A percentile compares a stretch with the other conserved stretches of the same genome.
phyloP scores from a whole-genome alignment of 345 rosid genomes.

The Capsella bursapastoris region DNA sequence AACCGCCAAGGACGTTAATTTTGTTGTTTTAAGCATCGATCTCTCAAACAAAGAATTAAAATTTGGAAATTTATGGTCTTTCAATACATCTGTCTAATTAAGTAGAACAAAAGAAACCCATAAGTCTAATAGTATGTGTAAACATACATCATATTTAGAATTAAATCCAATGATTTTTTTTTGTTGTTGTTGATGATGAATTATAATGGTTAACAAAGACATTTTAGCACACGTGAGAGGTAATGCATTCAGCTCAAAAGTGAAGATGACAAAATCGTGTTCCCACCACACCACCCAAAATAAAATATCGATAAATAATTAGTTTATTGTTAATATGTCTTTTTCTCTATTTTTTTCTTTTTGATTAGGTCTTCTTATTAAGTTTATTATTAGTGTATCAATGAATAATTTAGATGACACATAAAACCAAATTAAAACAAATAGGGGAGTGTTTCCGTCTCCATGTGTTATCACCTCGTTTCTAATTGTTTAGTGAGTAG shows the following conservation, averaged over 20 bases:
- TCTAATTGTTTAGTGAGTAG: slow-evolving; percentile 24
- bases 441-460: neutral
- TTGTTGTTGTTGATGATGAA: neutral
- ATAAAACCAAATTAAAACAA: neutral
- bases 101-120: neutral
- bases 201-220: slow-evolving; percentile 3
- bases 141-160: neutral
- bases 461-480: slow-evolving; percentile 3
- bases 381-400: too few species aligned
- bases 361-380: too few species aligned
- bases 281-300: slow-evolving; percentile 13
- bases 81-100: neutral
- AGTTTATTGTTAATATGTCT: neutral
- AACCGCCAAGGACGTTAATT: too few species aligned
- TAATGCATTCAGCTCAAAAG: neutral
- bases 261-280: neutral
- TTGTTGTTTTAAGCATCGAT: too few species aligned
- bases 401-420: neutral
- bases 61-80: too few species aligned
- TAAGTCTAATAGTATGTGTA: neutral
- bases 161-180: neutral
- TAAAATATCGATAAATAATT: neutral
- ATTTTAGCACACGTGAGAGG: slow-evolving; percentile 1
- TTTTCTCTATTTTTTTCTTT: too few species aligned
- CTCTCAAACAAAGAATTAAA: too few species aligned